Evolutionary conservation across 805 yeast species (phyloP), one percentile per base, ranked within the genome.

Genomic region (Barnettozyma wickerhamii): DNA sequence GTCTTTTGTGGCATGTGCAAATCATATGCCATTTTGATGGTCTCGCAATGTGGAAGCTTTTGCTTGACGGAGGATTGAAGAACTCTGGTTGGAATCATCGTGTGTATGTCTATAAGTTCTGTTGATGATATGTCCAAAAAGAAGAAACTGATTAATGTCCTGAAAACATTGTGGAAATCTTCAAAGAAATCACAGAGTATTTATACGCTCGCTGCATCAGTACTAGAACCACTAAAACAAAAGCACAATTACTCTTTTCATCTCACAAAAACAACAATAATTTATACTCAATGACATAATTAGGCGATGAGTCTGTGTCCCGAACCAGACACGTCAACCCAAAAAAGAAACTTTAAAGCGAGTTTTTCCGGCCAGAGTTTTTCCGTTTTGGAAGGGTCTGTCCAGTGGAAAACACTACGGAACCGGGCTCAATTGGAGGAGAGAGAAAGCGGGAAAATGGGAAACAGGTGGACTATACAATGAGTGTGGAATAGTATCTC

Each of bases 11-110:
- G 63, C 24, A 37, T 34, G 35, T 58, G 62, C 7, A 58, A 38
- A 38, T 58, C 63, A 36, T 52, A 58, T 1, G 61, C 61, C 59
- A 58, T 44, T 13, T 52, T 51, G 24, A 57, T 48, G 1, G 55
- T 41, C 77, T 80, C 73, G 85, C 74, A 81, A 87, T 93, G 74
- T 34, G 56, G 58, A 5, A 53, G 35, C n/a, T 48, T 32, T 5
- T 28, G 30, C 14, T 88, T 87, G 84, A 90, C 17, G 52, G 97
- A 96, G 43, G 90, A 84, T 76, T 90, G 84, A 68, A 91, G 75
- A n/a, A 49, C 33, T 45, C 49, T 47, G 2, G 58, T 42, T 3
- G 55, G 48, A 28, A 52, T 41, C 58, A 53, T 53, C 21, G 14
- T 34, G 19, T 20, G 19, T 35, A 28, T 5, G 30, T 28, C 31